Evolutionary conservation across 768 basidiomycete species (phyloP).

Genomic region (Pisolithus sp.): DNA sequence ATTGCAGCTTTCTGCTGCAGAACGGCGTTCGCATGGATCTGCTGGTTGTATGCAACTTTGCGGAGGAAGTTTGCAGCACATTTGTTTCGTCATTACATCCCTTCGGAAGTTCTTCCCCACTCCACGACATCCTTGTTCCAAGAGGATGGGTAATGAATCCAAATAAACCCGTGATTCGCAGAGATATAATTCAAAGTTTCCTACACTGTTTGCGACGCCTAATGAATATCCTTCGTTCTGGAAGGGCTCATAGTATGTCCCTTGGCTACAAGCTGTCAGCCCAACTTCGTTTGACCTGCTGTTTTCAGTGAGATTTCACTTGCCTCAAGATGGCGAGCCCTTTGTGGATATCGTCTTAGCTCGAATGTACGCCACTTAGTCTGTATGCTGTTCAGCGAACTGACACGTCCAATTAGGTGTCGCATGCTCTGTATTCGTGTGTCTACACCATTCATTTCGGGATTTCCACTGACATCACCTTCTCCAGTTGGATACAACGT

Average conservation of each 20-base stretch:
- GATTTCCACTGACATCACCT: background rate
- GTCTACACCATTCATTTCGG: background rate
- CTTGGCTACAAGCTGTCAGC: background rate
- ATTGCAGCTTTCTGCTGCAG: constrained; percentile 38
- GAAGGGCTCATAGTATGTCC: background rate
- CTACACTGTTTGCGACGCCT: background rate
- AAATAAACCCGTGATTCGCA: constrained; percentile 10
- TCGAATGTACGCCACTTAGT: background rate
- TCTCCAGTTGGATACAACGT: background rate
- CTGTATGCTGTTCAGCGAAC: background rate
- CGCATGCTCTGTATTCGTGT: constrained; percentile 1
- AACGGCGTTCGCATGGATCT: constrained; percentile 35
- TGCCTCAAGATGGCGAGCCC: background rate
- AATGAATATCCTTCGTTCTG: background rate
- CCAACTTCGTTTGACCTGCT: background rate
- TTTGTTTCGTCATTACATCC: constrained; percentile 29
- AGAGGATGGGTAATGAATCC: constrained; percentile 40
- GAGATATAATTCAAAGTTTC: background rate
- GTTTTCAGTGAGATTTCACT: background rate
- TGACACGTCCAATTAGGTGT: background rate
- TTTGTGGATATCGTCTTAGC: background rate
- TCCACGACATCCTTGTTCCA: constrained; percentile 49
- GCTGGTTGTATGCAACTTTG: constrained; percentile 41
- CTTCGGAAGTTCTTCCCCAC: background rate
- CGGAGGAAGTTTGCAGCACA: constrained; percentile 44